A percentile compares a stretch with the other conserved stretches of the same genome.
Conservation (phyloP, 129 eudicot species). For the Pulicaria dysenterica region DNA sequence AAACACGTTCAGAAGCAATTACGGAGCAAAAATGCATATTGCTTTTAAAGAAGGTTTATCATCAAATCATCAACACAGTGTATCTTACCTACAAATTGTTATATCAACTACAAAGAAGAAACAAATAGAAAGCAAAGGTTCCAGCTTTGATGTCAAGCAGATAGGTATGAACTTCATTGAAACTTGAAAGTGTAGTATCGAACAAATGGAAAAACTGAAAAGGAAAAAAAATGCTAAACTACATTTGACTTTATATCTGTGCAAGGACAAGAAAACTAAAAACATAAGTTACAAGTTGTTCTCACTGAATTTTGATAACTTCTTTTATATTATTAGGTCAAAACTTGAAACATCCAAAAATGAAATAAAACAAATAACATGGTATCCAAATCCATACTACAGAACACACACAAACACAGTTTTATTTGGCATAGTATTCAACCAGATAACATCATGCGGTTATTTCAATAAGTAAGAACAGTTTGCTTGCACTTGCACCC, state of each 20-base stretch:
- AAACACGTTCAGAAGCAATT: constrained; percentile 1
- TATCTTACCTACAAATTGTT: neutral
- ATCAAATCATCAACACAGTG: neutral
- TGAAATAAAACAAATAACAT: neutral
- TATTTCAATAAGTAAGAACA: constrained; percentile 1
- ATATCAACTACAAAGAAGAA: neutral
- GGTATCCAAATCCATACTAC: too few relatives aligned
- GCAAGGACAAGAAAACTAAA: constrained; percentile 11
- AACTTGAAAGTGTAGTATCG: too few relatives aligned
- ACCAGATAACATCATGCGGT: constrained; percentile 7
- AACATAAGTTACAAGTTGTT: neutral
- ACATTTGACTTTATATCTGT: too few relatives aligned
- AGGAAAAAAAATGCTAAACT: neutral
- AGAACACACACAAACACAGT: neutral
- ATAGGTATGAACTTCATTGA: neutral
- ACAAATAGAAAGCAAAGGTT: neutral
- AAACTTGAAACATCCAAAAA: constrained; percentile 20
- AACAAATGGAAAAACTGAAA: too few relatives aligned
- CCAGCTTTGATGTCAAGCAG: neutral
- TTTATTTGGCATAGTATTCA: constrained; percentile 5
- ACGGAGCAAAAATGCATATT: neutral
- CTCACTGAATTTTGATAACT: neutral
- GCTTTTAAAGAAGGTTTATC: neutral
- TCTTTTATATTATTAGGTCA: constrained; percentile 9
- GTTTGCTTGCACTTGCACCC: too few relatives aligned